Percentiles rank a stretch among this genome's conserved stretches.
Conservation (phyloP, 805 yeast genomes). For the Candida peoriensis region DNA sequence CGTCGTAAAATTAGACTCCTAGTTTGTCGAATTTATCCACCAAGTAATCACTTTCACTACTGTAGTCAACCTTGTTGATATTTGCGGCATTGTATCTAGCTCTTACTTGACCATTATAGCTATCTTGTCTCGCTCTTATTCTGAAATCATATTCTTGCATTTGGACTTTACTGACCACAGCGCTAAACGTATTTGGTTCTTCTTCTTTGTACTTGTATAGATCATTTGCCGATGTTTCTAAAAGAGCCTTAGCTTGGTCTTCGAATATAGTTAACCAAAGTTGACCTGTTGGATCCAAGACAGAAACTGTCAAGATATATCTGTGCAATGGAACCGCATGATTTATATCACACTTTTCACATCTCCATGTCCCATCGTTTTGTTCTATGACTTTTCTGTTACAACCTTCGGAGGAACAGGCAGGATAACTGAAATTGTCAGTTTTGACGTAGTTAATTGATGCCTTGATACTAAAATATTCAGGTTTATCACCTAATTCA, state of each 20-base stretch:
- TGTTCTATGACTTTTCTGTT: constrained; percentile 78
- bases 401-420: constrained; percentile 75
- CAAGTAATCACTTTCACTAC: constrained; percentile 56
- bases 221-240: constrained; percentile 60
- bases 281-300: constrained; percentile 79
- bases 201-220: constrained; percentile 43
- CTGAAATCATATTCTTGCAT: constrained; percentile 73
- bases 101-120: constrained; percentile 72
- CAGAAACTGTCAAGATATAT: constrained; percentile 68
- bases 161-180: constrained; percentile 41
- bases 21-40: constrained; percentile 30
- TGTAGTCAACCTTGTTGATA: constrained; percentile 47
- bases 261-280: constrained; percentile 86
- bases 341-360: constrained; percentile 82
- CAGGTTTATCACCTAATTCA: constrained; percentile 75
- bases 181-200: constrained; percentile 41
- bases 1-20: too few relatives aligned
- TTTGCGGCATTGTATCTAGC: constrained; percentile 68
- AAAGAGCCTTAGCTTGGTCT: constrained; percentile 66
- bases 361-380: constrained; percentile 77
- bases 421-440: constrained; percentile 83
- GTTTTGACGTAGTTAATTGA: constrained; percentile 64
- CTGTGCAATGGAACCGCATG: constrained; percentile 70
- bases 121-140: constrained; percentile 77
- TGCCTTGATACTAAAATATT: constrained; percentile 72